Evolutionary conservation across 1,284 basidiomycete genomes (phyloP).

Genomic region (Boletus semigastroideus): DNA sequence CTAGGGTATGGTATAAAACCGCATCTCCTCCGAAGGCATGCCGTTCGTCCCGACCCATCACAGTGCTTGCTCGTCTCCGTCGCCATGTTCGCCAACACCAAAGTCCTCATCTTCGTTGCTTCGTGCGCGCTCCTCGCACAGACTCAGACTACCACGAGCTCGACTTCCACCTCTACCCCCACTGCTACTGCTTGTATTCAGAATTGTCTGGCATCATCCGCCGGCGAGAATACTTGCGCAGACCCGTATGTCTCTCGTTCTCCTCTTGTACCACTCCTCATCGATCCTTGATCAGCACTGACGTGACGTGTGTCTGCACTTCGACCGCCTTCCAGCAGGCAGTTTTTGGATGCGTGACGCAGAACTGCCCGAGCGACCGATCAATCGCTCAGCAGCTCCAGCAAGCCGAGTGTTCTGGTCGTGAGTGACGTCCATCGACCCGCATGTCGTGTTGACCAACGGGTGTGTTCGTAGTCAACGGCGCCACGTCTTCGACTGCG

Average conservation of each 20-base stretch:
- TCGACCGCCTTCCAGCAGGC: constrained; percentile 23
- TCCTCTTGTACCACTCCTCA: too few relatives aligned
- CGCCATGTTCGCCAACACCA: constrained; percentile 20
- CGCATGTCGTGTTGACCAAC: neutral
- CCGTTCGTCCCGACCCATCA: neutral
- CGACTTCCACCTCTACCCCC: neutral
- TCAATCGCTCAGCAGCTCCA: too few relatives aligned
- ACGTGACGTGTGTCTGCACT: constrained; percentile 22
- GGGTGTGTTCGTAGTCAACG: neutral
- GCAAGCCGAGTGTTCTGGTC: constrained; percentile 5
- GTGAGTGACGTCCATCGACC: constrained; percentile 7
- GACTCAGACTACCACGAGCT: constrained; percentile 11
- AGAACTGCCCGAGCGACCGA: too few relatives aligned
- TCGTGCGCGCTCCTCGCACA: constrained; percentile 16
- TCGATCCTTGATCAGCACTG: constrained; percentile 16
- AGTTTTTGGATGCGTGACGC: constrained; percentile 14
- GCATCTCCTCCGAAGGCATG: neutral
- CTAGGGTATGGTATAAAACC: too few relatives aligned
- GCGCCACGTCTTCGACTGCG: neutral
- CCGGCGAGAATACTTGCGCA: neutral
- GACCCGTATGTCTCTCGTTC: constrained; percentile 17
- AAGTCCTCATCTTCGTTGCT: constrained; percentile 14
- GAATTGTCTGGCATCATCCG: constrained; percentile 8
- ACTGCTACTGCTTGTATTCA: constrained; percentile 12
- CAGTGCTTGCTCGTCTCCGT: neutral